Base-by-base conservation (phyloP, 495 filamentous ascomycete species). In the Astrocystis sublimbata region DNA sequence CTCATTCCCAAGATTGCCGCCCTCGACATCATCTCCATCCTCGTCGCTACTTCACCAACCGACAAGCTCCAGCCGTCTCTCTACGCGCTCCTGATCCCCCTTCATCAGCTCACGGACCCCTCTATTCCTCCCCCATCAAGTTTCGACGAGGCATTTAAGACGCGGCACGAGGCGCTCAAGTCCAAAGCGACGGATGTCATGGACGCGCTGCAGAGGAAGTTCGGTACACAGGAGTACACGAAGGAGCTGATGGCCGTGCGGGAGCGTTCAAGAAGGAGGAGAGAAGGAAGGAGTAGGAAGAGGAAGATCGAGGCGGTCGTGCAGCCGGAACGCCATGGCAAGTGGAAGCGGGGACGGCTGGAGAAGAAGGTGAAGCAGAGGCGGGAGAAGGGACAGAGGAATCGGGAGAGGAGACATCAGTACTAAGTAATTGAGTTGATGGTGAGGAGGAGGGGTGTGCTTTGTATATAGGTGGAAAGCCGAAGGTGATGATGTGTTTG, bases 321-420 rank as follows among this genome's bases (percentile, higher is more conserved):
- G 28, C 85, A 89, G 61, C 93, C 94, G 9, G 92, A 97, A 79
- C 86, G 80, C 66, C 83, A 83, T 60, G 91, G 86, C 10, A 80
- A 80, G 68, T 86, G 88, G 65, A 98, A 98, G 87, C 86, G 83
- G 75, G 89, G 87, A 75, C 93, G 89, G 78, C 86, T 88, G 60
- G 92, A 93, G 67, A 87, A 86, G 78, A 92, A 93, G 82, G 92
- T 86, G 73, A 89, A 85, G 65, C 87, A 85, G 77, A 85, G 90
- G 71, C 93, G 90, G 77, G 90, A 89, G 75, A 90, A 82, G 75
- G 86, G 88, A 0, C 68, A 73, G 66, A 86, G 88, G 73, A 82
- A 89, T 74, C 85, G 86, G 70, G 86, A 86, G 52, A 77, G 79
- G 73, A 86, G 93, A 79, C 81, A 86, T 46, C 90, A 89, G 40